Evolutionary conservation across 805 yeast genomes (phyloP).

Genomic region (Starmerella etchellsii): DNA sequence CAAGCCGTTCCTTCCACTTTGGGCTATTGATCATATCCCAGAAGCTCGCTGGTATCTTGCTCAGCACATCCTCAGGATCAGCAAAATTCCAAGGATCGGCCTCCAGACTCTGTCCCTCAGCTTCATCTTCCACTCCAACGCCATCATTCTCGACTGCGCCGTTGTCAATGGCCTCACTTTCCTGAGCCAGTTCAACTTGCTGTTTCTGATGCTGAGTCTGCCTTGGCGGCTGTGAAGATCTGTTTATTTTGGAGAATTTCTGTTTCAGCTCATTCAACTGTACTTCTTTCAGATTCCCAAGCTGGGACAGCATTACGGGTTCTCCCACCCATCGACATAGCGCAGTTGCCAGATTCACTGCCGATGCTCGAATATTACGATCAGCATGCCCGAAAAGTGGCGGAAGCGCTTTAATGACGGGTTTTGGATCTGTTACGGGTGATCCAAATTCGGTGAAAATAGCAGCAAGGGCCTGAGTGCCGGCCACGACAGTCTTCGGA

Average conservation of each 20-base stretch:
- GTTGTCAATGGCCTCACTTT: background rate
- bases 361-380: conserved; percentile 67
- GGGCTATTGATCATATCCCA: conserved; percentile 41
- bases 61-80: conserved; percentile 54
- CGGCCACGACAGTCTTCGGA: conserved; percentile 69
- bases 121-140: conserved; percentile 8
- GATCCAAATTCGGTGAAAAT: conserved; percentile 55
- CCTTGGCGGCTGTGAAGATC: conserved; percentile 4
- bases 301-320: conserved; percentile 42
- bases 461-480: conserved; percentile 42
- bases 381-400: conserved; percentile 77
- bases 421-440: conserved; percentile 42
- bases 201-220: conserved; percentile 10
- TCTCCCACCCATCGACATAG: conserved; percentile 65
- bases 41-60: conserved; percentile 55
- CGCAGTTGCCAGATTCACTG: conserved; percentile 54
- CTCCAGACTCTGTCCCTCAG: conserved; percentile 8
- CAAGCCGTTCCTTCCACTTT: conserved; percentile 90
- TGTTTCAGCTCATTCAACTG: conserved; percentile 75
- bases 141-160: background rate
- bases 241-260: conserved; percentile 44
- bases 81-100: conserved; percentile 49
- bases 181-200: conserved; percentile 3
- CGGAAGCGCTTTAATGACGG: conserved; percentile 44
- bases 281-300: conserved; percentile 65